These are phyloP conservation scores for Tuber brumale DNA, from an alignment of 495 filamentous ascomycete genomes.

Conservation along the genomic window DNA sequence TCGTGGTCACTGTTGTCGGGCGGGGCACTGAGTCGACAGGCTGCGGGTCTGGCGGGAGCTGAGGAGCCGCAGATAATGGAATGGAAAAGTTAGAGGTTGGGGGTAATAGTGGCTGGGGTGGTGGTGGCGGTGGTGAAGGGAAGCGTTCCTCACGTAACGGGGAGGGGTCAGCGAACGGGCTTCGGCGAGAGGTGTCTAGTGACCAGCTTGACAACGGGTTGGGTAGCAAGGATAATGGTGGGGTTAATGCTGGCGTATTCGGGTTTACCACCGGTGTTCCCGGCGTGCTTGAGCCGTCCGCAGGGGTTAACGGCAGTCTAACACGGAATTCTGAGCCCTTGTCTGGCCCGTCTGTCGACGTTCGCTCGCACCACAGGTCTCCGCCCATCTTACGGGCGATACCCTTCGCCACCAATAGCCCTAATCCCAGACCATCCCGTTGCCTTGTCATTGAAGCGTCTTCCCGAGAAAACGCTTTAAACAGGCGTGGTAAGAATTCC, in stretches of 20 bases:
- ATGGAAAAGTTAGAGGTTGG: background rate
- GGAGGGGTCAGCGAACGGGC: slow-evolving; percentile 27
- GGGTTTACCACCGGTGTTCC: slow-evolving; percentile 43
- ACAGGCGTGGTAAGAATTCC: slow-evolving; percentile 63
- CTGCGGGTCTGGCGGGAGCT: background rate
- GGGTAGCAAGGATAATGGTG: slow-evolving; percentile 33
- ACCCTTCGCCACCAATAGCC: slow-evolving; percentile 69
- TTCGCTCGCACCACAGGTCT: slow-evolving; percentile 62
- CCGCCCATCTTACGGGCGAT: slow-evolving; percentile 69
- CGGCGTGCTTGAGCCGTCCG: slow-evolving; percentile 45
- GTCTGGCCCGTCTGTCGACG: slow-evolving; percentile 60
- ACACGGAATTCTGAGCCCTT: slow-evolving; percentile 72
- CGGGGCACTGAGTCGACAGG: background rate
- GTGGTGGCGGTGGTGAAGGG: slow-evolving; percentile 19
- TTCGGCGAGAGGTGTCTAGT: slow-evolving; percentile 21
- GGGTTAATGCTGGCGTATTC: slow-evolving; percentile 23
- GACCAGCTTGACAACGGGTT: slow-evolving; percentile 25
- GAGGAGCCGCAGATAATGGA: background rate
- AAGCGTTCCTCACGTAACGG: slow-evolving; percentile 32
- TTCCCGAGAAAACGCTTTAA: slow-evolving; percentile 67
- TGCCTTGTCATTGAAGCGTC: slow-evolving; percentile 66
- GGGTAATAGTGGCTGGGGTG: slow-evolving; percentile 1
- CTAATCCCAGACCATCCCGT: slow-evolving; percentile 67
- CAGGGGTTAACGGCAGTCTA: slow-evolving; percentile 57
- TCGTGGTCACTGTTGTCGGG: background rate